phyloP scores from a whole-genome alignment of 345 rosid genomes.

The Hevea brasiliensis region DNA sequence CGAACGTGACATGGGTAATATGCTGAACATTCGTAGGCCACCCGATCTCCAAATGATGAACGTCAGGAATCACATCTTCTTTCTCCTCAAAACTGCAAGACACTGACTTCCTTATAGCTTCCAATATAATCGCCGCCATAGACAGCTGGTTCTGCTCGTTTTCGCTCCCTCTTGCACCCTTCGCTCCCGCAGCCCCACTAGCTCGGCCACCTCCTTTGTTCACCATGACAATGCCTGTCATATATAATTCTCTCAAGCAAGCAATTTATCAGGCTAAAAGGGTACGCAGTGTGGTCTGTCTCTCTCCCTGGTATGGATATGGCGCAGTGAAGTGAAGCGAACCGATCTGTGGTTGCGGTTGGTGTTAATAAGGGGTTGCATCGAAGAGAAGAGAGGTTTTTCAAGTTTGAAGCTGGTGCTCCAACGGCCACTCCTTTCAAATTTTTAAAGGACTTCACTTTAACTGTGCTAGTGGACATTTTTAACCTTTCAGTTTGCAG shows the following conservation, averaged over 20 bases:
- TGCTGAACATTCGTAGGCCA: conserved; percentile 94
- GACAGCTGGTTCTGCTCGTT: conserved; percentile 79
- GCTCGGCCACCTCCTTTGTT: conserved; percentile 72
- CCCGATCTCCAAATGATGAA: conserved; percentile 80
- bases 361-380: conserved; percentile 23
- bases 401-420: conserved; percentile 26
- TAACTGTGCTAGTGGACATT: conserved; percentile 6
- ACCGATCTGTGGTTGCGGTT: not conserved
- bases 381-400: conserved; percentile 26
- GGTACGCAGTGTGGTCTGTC: not conserved
- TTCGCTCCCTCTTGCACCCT: conserved; percentile 32
- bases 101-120: conserved; percentile 85
- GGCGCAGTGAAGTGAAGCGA: not conserved
- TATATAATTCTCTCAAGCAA: conserved; percentile 4
- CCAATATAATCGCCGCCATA: conserved; percentile 52
- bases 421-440: conserved; percentile 84
- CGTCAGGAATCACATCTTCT: conserved; percentile 54
- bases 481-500: not conserved
- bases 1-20: conserved; percentile 88
- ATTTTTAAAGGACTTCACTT: conserved; percentile 36
- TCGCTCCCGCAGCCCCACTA: conserved; percentile 41
- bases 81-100: conserved; percentile 70
- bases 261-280: no score
- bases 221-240: conserved; percentile 94
- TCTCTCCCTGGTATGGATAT: not conserved